A percentile compares a stretch with the other conserved stretches of the same genome.
Evolutionary conservation across 441 rosid genomes (phyloP).

Genomic region (Populus trichocarpa): DNA sequence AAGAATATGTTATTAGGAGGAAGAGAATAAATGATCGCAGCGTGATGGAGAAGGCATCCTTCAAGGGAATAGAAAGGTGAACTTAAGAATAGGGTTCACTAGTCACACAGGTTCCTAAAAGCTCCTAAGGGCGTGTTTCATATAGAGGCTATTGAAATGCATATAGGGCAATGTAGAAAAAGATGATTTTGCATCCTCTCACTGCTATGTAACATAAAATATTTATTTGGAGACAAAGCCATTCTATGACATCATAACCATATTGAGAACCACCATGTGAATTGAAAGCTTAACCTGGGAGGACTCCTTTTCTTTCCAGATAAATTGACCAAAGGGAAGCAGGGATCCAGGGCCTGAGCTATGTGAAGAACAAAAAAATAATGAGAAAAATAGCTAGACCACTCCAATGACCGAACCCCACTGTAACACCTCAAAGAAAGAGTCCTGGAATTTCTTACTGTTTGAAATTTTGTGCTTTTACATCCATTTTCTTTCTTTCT

Average conservation of each 20-base stretch:
- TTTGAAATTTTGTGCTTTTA: not conserved
- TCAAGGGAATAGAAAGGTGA: not conserved
- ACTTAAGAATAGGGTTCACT: not conserved
- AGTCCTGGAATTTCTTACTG: not conserved
- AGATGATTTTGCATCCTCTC: not conserved
- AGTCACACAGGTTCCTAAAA: too few relatives aligned
- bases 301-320: not conserved
- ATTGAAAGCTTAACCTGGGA: not conserved
- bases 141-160: not conserved
- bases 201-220: not conserved
- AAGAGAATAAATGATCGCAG: not conserved
- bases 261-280: not conserved
- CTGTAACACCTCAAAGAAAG: not conserved
- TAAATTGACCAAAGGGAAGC: not conserved
- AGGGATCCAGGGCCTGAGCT: not conserved
- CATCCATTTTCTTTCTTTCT: conserved; percentile 3
- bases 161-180: not conserved
- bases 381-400: too few relatives aligned
- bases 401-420: not conserved
- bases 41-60: not conserved
- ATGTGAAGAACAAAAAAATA: not conserved
- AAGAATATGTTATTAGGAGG: not conserved
- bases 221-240: not conserved
- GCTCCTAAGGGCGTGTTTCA: not conserved
- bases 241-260: not conserved